Evolutionary conservation across 495 filamentous ascomycete species (phyloP), one percentile per base, ranked within the genome.

Genomic region (Pseudoneurospora amorphoporcata): DNA sequence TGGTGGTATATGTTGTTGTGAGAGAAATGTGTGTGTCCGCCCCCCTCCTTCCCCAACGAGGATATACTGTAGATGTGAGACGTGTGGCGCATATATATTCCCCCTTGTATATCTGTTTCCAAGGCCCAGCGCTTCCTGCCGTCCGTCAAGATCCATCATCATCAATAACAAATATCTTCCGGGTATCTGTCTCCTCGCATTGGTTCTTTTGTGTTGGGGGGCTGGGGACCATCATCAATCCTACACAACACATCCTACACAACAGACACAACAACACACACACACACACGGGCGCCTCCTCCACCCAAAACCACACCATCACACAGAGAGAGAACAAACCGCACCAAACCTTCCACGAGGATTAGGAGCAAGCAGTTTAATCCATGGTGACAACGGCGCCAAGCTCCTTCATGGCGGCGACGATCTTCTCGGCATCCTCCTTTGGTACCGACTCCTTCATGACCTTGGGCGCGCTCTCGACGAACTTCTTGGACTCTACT

Each of bases 401-500:
- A 38, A 99, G 84, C 76, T 86, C 95, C 88, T 97, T 97, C 85
- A 99, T 86, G 29, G 91, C 90, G 82, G 92, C 94, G 45, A 98
- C 86, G 76, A 98, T 97, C 92, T 99, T 99, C 89, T 98, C 94
- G 14, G 91, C 92, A 82, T 99, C 95, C 80, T 99, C 95, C 88
- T 98, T 99, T 41, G 94, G 92, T 79, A 99, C 93, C 14, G 90
- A 92, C 83, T 99, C 95, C 90, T 97, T 98, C 93, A 99, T 90
- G 78, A 92, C 84, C 92, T 99, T 99, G 75, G 95, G 95, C 80
- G 91, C 93, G 77, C 91, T 92, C 87, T 99, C 95, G 76, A 98
- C 95, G 83, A 99, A 99, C 87, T 99, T 99, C 91, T 99, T 99
- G 84, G 94, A 97, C 83, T 99, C 95, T 76, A 99, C 95, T 83